Base-by-base conservation (phyloP, 345 rosid species). In the Gossypium herbaceum region DNA sequence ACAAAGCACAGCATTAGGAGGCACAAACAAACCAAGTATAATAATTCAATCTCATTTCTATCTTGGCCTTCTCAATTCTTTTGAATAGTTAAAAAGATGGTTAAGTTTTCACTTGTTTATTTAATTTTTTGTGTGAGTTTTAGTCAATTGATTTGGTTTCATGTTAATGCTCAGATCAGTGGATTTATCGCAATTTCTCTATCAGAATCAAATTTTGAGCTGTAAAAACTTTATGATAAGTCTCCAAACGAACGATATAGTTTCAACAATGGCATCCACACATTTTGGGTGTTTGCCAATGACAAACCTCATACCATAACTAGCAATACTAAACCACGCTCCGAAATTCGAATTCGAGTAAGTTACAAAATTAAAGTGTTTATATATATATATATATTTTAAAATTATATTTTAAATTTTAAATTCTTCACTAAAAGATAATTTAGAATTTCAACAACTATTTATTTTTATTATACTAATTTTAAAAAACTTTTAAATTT, bases 271-370 rank as follows among this genome's bases (percentile, higher is more conserved):
- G 81, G 82, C 12, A 59, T 74, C 10, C 85, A 79, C 52, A 74
- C 25, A 22, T 24, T 71, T 3, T 74, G 81, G 82, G 81, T 79
- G 12, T 75, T 24, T 52, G 65, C 79, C 17, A 71, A 75, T 0
- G 81, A 82, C 75, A 79, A 81, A 9, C 81, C 88, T 45, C 82
- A 74, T 19, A 48, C 76, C 22, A 39, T 56, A 12, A 39, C 20
- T 29, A 51, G 81, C 68, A 10, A 43, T 5, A 82, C 86, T 2
- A 48, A 43, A 6, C 86, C 80, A 3, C 71, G 73, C 0, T 77
- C 81, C 2, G 78, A 80, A 75, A 82, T 80, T 12, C 56, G 58
- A 51, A 80, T 85, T 3, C 59, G 62, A 11, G 80, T 78, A 57
- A 73, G 75, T 68, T 4, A 2, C 1, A 67, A 22, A 7, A 12